A percentile compares a stretch with the other conserved stretches of the same genome.
Conservation (phyloP, 1,284 basidiomycete genomes). For the Ustilago crameri region DNA sequence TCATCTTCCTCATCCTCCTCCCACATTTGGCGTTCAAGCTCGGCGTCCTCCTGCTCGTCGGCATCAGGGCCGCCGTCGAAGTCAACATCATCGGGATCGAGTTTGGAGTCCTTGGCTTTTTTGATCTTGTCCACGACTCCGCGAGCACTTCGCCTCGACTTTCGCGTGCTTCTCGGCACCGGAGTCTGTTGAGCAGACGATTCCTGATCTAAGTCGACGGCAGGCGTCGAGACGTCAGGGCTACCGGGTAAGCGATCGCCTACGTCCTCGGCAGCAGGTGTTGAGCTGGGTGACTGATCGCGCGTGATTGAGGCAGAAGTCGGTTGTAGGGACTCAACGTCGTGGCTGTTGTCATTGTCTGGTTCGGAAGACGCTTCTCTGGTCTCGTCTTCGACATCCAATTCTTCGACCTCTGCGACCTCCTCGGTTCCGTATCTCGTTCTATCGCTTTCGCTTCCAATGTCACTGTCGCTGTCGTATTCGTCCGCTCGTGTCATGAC, state of each 20-base stretch:
- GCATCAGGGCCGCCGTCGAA: slow-evolving; percentile 35
- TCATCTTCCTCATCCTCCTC: slow-evolving; percentile 69
- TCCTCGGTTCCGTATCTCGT: slow-evolving; percentile 39
- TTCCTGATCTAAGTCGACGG: background rate
- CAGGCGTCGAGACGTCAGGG: slow-evolving; percentile 1
- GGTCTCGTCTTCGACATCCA: slow-evolving; percentile 21
- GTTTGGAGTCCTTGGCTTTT: slow-evolving; percentile 20
- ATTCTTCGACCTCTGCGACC: slow-evolving; percentile 22
- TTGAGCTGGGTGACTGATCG: slow-evolving; percentile 9
- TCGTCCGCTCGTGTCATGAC: slow-evolving; percentile 57
- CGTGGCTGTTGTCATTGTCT: slow-evolving; percentile 7
- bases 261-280: slow-evolving; percentile 1
- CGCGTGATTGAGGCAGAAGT: slow-evolving; percentile 10
- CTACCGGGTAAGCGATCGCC: background rate
- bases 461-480: slow-evolving; percentile 19
- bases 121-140: background rate
- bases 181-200: background rate
- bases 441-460: slow-evolving; percentile 31
- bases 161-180: slow-evolving; percentile 4
- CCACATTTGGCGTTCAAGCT: slow-evolving; percentile 65
- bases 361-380: slow-evolving; percentile 22
- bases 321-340: slow-evolving; percentile 1
- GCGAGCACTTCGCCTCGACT: slow-evolving; percentile 16
- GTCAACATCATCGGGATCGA: slow-evolving; percentile 36
- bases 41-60: slow-evolving; percentile 56